Evolutionary conservation across 2,329 filamentous ascomycete genomes (phyloP).

Genomic region (Colletotrichum agaves): DNA sequence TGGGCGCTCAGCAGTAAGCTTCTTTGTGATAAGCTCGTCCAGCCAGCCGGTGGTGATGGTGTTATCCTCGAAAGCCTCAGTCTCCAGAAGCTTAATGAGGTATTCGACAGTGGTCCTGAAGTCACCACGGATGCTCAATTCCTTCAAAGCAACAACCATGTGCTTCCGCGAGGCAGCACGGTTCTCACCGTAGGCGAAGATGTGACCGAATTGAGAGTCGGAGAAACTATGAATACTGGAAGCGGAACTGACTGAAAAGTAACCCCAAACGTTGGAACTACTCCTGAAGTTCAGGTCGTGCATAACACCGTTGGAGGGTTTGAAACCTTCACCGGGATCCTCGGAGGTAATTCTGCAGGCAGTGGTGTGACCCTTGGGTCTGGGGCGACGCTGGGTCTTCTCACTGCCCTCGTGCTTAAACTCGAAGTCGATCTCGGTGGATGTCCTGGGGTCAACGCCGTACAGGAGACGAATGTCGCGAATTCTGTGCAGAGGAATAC

Average conservation of each 20-base stretch:
- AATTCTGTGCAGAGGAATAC: constrained; percentile 93
- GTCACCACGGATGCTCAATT: constrained; percentile 98
- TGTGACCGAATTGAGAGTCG: constrained; percentile 98
- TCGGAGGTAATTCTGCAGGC: constrained; percentile 99
- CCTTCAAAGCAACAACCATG: constrained; percentile 98
- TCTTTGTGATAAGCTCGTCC: constrained; percentile 98
- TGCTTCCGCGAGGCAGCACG: constrained; percentile 95
- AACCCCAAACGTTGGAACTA: constrained; percentile 99
- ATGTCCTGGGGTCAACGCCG: constrained; percentile 89
- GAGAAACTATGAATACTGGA: constrained; percentile 99
- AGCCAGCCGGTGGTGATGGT: constrained; percentile 99
- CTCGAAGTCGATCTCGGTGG: constrained; percentile 93
- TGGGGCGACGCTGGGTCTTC: constrained; percentile 87
- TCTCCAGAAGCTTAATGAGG: constrained; percentile 97
- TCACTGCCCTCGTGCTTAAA: constrained; percentile 88
- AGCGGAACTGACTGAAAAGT: constrained; percentile 97
- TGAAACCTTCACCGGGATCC: constrained; percentile 98
- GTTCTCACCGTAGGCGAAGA: constrained; percentile 99
- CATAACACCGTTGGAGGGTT: constrained; percentile 98
- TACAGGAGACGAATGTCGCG: constrained; percentile 96
- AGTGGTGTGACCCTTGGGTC: constrained; percentile 95
- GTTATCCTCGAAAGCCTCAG: constrained; percentile 97
- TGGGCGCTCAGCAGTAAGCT: constrained; percentile 93
- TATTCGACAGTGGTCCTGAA: constrained; percentile 99
- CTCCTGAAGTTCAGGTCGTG: constrained; percentile 99